These are phyloP conservation scores for Mycena alexandri DNA, from an alignment of 768 basidiomycete genomes.

Conservation along the genomic window DNA sequence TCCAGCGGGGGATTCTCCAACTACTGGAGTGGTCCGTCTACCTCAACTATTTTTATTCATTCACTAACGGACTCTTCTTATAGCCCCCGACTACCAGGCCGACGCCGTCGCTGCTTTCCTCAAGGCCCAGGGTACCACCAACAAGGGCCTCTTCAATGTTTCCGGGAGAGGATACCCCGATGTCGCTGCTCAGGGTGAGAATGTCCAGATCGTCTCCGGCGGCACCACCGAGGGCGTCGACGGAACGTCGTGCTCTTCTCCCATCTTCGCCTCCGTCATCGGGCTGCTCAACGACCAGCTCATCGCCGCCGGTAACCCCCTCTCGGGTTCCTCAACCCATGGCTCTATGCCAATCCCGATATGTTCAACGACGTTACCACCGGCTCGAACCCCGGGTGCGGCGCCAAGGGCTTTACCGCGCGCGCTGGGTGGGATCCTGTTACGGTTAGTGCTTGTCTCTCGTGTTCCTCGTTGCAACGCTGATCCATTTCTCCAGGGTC, in stretches of 20 bases:
- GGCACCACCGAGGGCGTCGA: conserved; percentile 1
- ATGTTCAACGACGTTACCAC: conserved; percentile 43
- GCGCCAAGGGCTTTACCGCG: conserved; percentile 28
- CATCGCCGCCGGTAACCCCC: conserved; percentile 29
- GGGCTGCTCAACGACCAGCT: conserved; percentile 38
- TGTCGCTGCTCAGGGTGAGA: conserved; percentile 22
- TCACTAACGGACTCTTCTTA: no score
- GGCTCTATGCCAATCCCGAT: conserved; percentile 33
- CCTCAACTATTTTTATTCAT: no score
- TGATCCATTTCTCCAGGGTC: conserved; percentile 14
- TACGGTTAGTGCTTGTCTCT: not conserved
- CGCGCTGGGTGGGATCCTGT: conserved; percentile 39
- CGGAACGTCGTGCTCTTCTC: conserved; percentile 29
- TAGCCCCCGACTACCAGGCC: conserved; percentile 37
- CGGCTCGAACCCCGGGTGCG: conserved; percentile 38
- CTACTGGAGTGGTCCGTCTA: not conserved
- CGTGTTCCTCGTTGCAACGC: not conserved
- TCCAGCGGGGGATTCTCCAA: conserved; percentile 28
- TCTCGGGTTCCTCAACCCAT: conserved; percentile 30
- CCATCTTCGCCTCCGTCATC: conserved; percentile 41
- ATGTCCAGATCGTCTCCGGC: conserved; percentile 1
- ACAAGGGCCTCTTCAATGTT: conserved; percentile 48
- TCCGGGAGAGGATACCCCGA: conserved; percentile 51
- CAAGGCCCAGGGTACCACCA: conserved; percentile 29
- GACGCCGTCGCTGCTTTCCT: conserved; percentile 44